These are phyloP conservation scores for Exsudoporus frostii DNA, from an alignment of 768 basidiomycete genomes.

Conservation along the genomic window DNA sequence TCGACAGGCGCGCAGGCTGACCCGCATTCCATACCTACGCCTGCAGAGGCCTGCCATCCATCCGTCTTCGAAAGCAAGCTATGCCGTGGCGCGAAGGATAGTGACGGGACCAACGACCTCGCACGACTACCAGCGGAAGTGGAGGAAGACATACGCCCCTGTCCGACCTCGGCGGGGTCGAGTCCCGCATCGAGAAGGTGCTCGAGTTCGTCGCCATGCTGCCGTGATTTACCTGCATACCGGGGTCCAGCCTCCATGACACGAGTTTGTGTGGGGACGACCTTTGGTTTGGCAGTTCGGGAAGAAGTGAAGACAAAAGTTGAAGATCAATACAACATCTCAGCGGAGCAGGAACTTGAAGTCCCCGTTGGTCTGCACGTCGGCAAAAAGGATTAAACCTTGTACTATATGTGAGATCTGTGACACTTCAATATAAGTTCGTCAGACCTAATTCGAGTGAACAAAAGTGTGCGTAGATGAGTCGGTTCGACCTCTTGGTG, in stretches of 20 bases:
- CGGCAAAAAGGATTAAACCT: too few species aligned
- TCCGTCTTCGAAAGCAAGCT: constrained; percentile 56
- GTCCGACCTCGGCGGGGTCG: constrained; percentile 86
- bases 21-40: not conserved
- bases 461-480: too few species aligned
- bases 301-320: too few species aligned
- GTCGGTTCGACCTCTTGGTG: too few species aligned
- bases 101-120: constrained; percentile 54
- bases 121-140: constrained; percentile 35
- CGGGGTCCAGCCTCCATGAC: constrained; percentile 87
- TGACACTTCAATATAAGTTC: too few species aligned
- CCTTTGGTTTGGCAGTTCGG: too few species aligned
- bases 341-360: too few species aligned
- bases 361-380: too few species aligned
- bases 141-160: constrained; percentile 53
- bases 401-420: too few species aligned
- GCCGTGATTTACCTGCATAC: constrained; percentile 86
- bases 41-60: constrained; percentile 11
- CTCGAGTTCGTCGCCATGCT: constrained; percentile 97
- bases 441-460: too few species aligned
- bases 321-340: too few species aligned
- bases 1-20: constrained; percentile 2
- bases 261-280: too few species aligned
- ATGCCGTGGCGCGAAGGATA: constrained; percentile 45
- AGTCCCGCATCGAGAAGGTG: constrained; percentile 84